These are phyloP conservation scores for Calonectria naviculata DNA, from an alignment of 2,329 filamentous ascomycete species.

Conservation along the genomic window DNA sequence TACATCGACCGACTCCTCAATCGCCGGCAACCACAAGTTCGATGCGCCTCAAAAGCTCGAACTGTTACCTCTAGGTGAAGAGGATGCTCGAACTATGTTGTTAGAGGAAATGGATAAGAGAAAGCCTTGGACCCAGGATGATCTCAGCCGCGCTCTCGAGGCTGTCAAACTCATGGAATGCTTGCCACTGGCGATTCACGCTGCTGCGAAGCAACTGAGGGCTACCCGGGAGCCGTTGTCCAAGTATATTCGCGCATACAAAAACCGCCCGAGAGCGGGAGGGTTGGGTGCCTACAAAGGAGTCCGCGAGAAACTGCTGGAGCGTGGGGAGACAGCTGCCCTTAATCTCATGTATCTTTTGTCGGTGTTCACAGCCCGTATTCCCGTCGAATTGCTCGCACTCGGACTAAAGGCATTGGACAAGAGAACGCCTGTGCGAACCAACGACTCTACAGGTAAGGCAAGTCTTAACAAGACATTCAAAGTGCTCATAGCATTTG, in stretches of 20 bases:
- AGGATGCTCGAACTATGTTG: conserved; percentile 30
- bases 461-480: conserved; percentile 40
- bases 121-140: conserved; percentile 35
- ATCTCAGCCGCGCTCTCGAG: conserved; percentile 31
- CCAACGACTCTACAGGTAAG: conserved; percentile 30
- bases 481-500: conserved; percentile 37
- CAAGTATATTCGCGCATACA: conserved; percentile 38
- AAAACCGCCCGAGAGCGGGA: conserved; percentile 31
- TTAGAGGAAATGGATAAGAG: conserved; percentile 38
- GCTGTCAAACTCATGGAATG: conserved; percentile 33
- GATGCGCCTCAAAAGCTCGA: conserved; percentile 36
- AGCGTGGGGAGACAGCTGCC: conserved; percentile 36
- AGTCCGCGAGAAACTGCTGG: conserved; percentile 33
- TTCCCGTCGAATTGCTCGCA: conserved; percentile 39
- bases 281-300: conserved; percentile 36
- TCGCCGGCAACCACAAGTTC: conserved; percentile 36
- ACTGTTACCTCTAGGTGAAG: conserved; percentile 29
- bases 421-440: conserved; percentile 35
- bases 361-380: conserved; percentile 34
- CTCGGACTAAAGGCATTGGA: conserved; percentile 37
- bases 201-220: conserved; percentile 33
- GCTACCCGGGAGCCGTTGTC: conserved; percentile 36
- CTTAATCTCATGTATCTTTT: conserved; percentile 39
- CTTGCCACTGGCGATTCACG: conserved; percentile 33
- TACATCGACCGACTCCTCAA: conserved; percentile 38